Base-by-base conservation (phyloP, 75 land plant species). In the Chamaecyparis obtusa region DNA sequence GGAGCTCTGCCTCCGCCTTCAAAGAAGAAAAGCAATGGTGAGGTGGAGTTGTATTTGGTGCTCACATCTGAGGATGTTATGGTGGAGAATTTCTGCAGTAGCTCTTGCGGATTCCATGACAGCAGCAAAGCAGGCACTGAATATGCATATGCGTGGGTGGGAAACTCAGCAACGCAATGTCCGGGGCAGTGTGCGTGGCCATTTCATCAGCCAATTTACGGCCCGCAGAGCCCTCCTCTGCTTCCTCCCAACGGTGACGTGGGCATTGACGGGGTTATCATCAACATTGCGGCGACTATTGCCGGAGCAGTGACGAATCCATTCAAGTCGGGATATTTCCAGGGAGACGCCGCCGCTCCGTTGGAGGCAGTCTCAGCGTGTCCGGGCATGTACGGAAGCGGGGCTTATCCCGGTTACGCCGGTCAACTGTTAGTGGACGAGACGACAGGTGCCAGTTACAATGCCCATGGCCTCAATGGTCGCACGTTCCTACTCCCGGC, bases 181-280 rank as follows among this genome's bases (percentile, higher is more conserved):
- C 94, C 94, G 1, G 96, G 96, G 2, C 91, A 91, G 21, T 95
- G 96, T 83, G 94, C 96, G 1, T 95, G 96, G 96, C 96, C 96
- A 3, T 95, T 95, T 85, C 90, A 93, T 81, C 90, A 90, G 87
- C 95, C 95, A 17, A 43, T 86, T 32, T 93, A 90, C 86, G 96
- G 96, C 37, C 96, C 96, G 39, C 93, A 93, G 87, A 84, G 57
- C 43, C 93, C 92, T 54, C 94, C 96, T 8, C 87, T 95, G 77
- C 83, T 88, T n/a, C 90, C 96, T 16, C 96, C 96, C 11, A 94
- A 94, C 88, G 89, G 87, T 21, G 94, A 95, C 85, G 91, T 95
- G 44, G 96, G 96, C 54, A 69, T 89, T 16, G 96, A 95, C 87
- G 97, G 96, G 0, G 93, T 94, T 91, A 74, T 95, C 30, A 93